phyloP scores from a whole-genome alignment of 345 rosid genomes.

The Hibiscus trionum region DNA sequence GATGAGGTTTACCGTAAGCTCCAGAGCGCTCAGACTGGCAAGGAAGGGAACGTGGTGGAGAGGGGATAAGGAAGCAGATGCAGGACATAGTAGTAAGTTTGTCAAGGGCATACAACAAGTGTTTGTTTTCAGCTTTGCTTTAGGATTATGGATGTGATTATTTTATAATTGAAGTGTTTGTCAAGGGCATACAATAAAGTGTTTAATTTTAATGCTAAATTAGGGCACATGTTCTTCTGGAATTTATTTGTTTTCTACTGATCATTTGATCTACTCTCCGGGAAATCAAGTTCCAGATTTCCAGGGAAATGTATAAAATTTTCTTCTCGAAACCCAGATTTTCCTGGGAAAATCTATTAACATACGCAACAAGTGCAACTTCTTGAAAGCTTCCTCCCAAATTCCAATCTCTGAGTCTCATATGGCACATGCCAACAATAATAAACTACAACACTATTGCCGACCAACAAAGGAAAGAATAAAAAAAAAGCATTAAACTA shows the following conservation, averaged over 20 bases:
- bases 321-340: not conserved
- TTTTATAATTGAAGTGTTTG: no score
- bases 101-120: no score
- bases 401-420: not conserved
- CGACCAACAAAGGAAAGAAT: not conserved
- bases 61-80: not conserved
- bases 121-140: no score
- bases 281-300: not conserved
- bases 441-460: slow-evolving; percentile 3
- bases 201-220: not conserved
- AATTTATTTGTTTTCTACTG: no score
- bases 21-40: not conserved
- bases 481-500: not conserved
- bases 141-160: no score
- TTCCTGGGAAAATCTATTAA: not conserved
- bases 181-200: no score
- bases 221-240: no score
- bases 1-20: not conserved
- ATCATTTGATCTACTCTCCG: no score
- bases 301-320: not conserved
- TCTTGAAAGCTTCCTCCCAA: not conserved
- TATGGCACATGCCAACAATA: not conserved
- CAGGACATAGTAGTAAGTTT: not conserved
- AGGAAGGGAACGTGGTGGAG: not conserved
- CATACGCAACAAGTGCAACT: not conserved